These are phyloP conservation scores for Cercospora sp. DNA, from an alignment of 2,329 filamentous ascomycete genomes.

Conservation along the genomic window DNA sequence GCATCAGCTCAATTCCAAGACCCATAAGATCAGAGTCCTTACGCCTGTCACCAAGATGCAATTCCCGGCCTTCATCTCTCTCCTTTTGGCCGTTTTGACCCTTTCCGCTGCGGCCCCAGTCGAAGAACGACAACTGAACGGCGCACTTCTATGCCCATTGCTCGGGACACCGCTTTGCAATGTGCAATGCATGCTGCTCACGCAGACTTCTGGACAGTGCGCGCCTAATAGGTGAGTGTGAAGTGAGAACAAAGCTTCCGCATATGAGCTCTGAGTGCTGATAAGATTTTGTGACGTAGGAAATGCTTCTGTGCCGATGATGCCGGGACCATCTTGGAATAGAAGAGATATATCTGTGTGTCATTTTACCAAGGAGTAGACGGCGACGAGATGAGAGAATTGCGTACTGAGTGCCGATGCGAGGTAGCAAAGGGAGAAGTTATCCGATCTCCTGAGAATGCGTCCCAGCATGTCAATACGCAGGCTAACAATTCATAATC, in stretches of 20 bases:
- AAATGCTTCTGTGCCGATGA: constrained; percentile 23
- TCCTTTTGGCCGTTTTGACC: constrained; percentile 13
- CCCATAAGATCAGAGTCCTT: background rate
- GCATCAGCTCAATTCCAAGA: background rate
- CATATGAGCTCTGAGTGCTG: too few species aligned
- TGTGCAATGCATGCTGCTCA: constrained; percentile 13
- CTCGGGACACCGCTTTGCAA: constrained; percentile 17
- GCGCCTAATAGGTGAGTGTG: constrained; percentile 20
- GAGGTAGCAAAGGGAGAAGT: too few species aligned
- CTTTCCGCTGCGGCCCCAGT: constrained; percentile 15
- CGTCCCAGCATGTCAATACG: too few species aligned
- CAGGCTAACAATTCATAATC: too few species aligned
- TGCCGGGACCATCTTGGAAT: constrained; percentile 14
- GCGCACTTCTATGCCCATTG: constrained; percentile 18
- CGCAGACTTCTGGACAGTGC: constrained; percentile 18
- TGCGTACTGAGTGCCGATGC: too few species aligned
- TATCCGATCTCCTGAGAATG: too few species aligned
- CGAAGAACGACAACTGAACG: constrained; percentile 19
- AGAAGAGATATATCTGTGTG: too few species aligned
- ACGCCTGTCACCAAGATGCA: constrained; percentile 8
- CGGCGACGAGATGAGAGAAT: too few species aligned
- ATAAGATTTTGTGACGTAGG: background rate
- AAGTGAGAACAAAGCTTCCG: too few species aligned
- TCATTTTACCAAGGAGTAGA: too few species aligned
- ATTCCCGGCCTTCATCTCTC: constrained; percentile 3